These are phyloP conservation scores for Citrus sinensis DNA, from an alignment of 345 rosid genomes.

Conservation along the genomic window DNA sequence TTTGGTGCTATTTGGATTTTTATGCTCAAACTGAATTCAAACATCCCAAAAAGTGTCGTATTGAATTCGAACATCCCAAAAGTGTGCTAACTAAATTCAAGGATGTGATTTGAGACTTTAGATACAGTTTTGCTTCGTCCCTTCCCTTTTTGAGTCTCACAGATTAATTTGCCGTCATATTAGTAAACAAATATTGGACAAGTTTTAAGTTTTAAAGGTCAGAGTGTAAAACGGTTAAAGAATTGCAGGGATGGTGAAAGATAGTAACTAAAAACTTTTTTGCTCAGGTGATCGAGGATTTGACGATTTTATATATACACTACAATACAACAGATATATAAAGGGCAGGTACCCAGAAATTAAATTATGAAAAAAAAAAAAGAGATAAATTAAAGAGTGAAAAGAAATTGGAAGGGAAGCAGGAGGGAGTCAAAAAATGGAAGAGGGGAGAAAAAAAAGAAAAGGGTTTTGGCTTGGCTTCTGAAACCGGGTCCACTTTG, in stretches of 20 bases:
- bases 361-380: conserved; percentile 16
- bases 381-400: conserved; percentile 16
- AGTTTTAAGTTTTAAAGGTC: no score
- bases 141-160: no score
- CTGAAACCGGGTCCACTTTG: conserved; percentile 17
- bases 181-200: no score
- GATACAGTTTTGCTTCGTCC: not conserved
- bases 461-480: conserved; percentile 1
- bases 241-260: not conserved
- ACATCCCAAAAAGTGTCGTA: no score
- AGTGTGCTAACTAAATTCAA: not conserved
- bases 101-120: not conserved
- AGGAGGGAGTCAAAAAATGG: conserved; percentile 10
- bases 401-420: not conserved
- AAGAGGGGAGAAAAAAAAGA: not conserved
- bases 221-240: not conserved
- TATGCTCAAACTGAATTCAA: no score
- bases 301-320: conserved; percentile 49
- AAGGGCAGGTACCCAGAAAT: conserved; percentile 31
- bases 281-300: conserved; percentile 19
- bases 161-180: no score
- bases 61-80: no score
- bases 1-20: no score
- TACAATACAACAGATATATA: conserved; percentile 37
- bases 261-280: conserved; percentile 20